phyloP scores from a whole-genome alignment of 768 basidiomycete genomes.

The Podaxis sp. region DNA sequence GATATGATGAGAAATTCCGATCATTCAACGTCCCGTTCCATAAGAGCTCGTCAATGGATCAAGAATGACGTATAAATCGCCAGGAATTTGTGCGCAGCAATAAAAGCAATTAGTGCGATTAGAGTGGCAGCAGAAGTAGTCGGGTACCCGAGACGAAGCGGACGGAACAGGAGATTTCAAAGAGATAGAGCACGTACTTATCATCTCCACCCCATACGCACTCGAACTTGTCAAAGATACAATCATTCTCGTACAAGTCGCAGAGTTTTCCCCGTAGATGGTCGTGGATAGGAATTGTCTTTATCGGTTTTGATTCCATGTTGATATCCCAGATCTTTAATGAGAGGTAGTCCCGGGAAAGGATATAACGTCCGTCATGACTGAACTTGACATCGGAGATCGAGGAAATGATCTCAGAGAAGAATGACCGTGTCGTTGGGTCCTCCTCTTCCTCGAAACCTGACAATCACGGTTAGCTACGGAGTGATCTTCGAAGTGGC shows the following conservation, averaged over 20 bases:
- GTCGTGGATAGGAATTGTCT: constrained; percentile 98
- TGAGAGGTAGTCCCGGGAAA: constrained; percentile 95
- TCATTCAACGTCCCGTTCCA: constrained; percentile 10
- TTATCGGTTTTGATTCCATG: constrained; percentile 95
- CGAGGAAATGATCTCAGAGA: constrained; percentile 99
- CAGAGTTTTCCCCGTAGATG: constrained; percentile 96
- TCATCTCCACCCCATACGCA: constrained; percentile 98
- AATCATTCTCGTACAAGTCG: constrained; percentile 99
- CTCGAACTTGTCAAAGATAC: constrained; percentile 99
- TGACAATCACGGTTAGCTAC: constrained; percentile 32
- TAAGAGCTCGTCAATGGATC: constrained; percentile 2
- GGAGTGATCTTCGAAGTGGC: constrained; percentile 9
- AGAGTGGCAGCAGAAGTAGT: constrained; percentile 3
- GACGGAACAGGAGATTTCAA: constrained; percentile 23
- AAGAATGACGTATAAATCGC: constrained; percentile 21
- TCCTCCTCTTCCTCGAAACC: constrained; percentile 99
- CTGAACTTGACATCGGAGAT: constrained; percentile 99
- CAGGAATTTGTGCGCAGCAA: not conserved
- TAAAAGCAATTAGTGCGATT: not conserved
- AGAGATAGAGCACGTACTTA: constrained; percentile 57
- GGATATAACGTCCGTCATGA: constrained; percentile 93
- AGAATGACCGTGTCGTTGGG: constrained; percentile 95
- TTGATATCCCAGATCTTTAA: constrained; percentile 99
- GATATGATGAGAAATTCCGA: constrained; percentile 21
- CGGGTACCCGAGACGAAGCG: constrained; percentile 11